Base-by-base conservation (phyloP, 2,329 filamentous ascomycete species). In the Fusarium sp. region DNA sequence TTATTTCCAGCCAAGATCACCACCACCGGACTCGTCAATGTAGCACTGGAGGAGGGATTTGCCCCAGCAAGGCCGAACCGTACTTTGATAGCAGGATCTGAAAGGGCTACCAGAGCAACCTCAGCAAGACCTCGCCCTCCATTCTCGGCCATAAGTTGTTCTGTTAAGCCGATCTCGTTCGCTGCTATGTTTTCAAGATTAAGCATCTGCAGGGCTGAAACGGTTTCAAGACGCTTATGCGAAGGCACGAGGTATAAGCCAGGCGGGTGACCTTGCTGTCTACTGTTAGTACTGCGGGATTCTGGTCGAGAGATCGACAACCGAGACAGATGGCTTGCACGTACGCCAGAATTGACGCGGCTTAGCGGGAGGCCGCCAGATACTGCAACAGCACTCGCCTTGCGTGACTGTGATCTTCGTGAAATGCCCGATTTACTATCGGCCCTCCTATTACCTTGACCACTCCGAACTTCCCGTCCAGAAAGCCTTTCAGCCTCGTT, bases 1-100 rank as follows among this genome's bases (percentile, higher is more conserved):
- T 97, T 95, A 81, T 98, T 98, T n/a, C 96, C 95, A 1, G 94
- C 95, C n/a, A 98, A 86, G 12, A 98, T 90, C 28, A 97, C 90
- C 36, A 90, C 84, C 1, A 86, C 85, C 9, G 82, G 81, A 47
- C 76, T 81, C 68, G 66, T 79, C 44, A 79, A 63, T 39, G 75
- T 76, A 14, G 77, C 73, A 24, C 80, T 79, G 26, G 78, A 75
- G 13, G 79, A 78, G 4, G 78, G 75, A 47, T 77, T 79, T 14
- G 79, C 85, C 54, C 79, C 86, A 51, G 84, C 85, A 26, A 87
- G 81, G 65, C 80, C 80, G 54, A 82, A 83, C 16, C 84, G 89
- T 51, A 87, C 86, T 81, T 84, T 90, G 79, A 87, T 89, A 55
- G 86, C 91, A 65, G 86, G 89, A 71, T 91, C 89, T 4, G 86